These are phyloP conservation scores for Plasmodium yoelii DNA, from an alignment of 169 alveolate genomes.

Conservation along the genomic window DNA sequence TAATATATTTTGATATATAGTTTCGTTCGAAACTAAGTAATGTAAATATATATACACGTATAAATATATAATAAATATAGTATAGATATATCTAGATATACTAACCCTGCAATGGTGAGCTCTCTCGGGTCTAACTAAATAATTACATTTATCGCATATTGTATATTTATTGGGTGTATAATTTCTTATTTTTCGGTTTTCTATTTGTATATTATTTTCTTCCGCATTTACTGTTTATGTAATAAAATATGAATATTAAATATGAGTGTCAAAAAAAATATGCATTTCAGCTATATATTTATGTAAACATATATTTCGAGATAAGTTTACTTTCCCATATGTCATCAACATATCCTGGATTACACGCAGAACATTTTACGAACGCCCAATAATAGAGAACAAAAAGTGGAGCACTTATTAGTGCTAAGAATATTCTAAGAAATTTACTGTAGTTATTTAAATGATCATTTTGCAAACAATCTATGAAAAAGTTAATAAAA, in stretches of 20 bases:
- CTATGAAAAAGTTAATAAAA: slow-evolving; percentile 8
- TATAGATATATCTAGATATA: background rate
- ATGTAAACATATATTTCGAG: too few species aligned
- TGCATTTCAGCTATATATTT: too few species aligned
- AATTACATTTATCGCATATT: slow-evolving; percentile 51
- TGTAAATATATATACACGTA: background rate
- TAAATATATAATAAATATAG: background rate
- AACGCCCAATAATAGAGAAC: slow-evolving; percentile 62
- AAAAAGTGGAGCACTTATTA: slow-evolving; percentile 47
- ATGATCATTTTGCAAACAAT: slow-evolving; percentile 52
- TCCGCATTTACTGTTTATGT: slow-evolving; percentile 46
- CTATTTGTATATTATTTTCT: slow-evolving; percentile 58
- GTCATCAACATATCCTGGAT: slow-evolving; percentile 65
- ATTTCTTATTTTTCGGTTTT: slow-evolving; percentile 45
- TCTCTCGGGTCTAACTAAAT: slow-evolving; percentile 66
- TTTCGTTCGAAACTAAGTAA: background rate
- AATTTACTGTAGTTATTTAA: slow-evolving; percentile 35
- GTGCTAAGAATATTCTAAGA: slow-evolving; percentile 13
- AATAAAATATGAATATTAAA: background rate
- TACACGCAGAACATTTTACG: slow-evolving; percentile 23
- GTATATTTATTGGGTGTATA: slow-evolving; percentile 64
- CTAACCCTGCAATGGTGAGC: slow-evolving; percentile 72
- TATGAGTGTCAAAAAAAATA: background rate
- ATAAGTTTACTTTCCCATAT: slow-evolving; percentile 55
- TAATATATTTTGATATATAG: too few species aligned